Conservation (phyloP, 225 moss, liverwort and hornwort genomes). For the Lunularia cruciata region DNA sequence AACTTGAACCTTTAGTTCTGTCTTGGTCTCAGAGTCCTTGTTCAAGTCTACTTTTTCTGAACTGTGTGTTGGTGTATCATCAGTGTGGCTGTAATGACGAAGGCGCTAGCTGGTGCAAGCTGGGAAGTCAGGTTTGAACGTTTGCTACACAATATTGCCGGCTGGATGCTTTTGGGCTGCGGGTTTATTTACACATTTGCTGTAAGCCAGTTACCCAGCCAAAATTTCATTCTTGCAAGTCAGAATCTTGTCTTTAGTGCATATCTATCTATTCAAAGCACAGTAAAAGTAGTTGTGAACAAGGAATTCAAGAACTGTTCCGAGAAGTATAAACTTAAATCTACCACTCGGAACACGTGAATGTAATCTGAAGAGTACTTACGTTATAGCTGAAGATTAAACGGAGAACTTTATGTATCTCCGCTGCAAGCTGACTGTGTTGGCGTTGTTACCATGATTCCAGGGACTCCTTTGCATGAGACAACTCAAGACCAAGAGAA, state of each 20-base stretch:
- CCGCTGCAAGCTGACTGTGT: neutral
- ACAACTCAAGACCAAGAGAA: slow-evolving; percentile 37
- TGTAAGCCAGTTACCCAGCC: slow-evolving; percentile 40
- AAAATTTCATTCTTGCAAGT: neutral
- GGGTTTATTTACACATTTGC: slow-evolving; percentile 67
- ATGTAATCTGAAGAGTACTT: too few relatives aligned
- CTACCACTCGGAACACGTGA: too few relatives aligned
- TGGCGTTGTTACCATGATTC: neutral
- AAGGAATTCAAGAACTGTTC: too few relatives aligned
- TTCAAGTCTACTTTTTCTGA: neutral
- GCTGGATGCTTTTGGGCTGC: slow-evolving; percentile 72
- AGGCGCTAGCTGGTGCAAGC: slow-evolving; percentile 66
- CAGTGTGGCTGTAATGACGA: slow-evolving; percentile 91
- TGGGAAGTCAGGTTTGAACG: slow-evolving; percentile 59
- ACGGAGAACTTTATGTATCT: neutral
- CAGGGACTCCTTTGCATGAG: slow-evolving; percentile 48
- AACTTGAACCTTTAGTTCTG: neutral
- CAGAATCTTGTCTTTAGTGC: neutral
- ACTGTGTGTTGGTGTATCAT: neutral
- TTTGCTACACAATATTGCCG: slow-evolving; percentile 70
- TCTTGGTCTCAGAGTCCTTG: neutral
- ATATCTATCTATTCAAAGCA: neutral
- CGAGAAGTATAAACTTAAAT: too few relatives aligned
- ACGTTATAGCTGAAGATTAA: too few relatives aligned
- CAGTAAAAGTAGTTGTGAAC: neutral